A percentile compares a stretch with the other conserved stretches of the same genome.
Conservation (phyloP, 768 basidiomycete species). For the Rhizopogon sp. region DNA sequence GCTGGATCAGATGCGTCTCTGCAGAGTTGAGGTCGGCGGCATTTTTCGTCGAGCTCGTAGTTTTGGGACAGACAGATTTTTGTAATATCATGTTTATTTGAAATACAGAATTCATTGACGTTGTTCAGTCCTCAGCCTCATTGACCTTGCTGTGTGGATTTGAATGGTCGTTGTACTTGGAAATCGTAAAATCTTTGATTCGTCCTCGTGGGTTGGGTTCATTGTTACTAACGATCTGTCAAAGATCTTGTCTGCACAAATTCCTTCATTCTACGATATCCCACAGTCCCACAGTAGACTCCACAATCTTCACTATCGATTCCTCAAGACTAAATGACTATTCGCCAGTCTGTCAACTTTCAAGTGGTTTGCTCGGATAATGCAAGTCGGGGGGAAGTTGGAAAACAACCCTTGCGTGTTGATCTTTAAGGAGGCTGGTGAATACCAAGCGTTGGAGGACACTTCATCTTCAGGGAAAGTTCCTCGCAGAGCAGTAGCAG, state of each 20-base stretch:
- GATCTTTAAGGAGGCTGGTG: conserved; percentile 8
- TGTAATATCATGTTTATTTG: not conserved
- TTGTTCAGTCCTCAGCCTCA: no score
- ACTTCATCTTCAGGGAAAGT: conserved; percentile 5
- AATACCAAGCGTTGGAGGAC: conserved; percentile 6
- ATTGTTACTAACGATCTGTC: not conserved
- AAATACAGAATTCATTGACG: not conserved
- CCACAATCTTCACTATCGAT: not conserved
- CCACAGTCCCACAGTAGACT: not conserved
- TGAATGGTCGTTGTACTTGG: not conserved
- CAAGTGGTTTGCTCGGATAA: conserved; percentile 5
- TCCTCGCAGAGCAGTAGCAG: conserved; percentile 6
- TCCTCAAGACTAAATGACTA: no score
- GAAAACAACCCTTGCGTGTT: conserved; percentile 11
- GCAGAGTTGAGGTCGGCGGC: conserved; percentile 55
- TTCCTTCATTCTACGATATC: not conserved
- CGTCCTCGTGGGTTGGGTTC: no score
- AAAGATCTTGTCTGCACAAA: not conserved
- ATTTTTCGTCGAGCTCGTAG: conserved; percentile 48
- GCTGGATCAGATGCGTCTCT: conserved; percentile 41
- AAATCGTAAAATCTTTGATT: not conserved
- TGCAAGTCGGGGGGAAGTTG: conserved; percentile 23
- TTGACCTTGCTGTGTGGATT: not conserved
- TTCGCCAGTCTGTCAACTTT: no score
- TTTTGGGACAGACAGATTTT: conserved; percentile 57